Evolutionary conservation across 768 basidiomycete species (phyloP).

Genomic region (Hemileccinum rubropunctum): DNA sequence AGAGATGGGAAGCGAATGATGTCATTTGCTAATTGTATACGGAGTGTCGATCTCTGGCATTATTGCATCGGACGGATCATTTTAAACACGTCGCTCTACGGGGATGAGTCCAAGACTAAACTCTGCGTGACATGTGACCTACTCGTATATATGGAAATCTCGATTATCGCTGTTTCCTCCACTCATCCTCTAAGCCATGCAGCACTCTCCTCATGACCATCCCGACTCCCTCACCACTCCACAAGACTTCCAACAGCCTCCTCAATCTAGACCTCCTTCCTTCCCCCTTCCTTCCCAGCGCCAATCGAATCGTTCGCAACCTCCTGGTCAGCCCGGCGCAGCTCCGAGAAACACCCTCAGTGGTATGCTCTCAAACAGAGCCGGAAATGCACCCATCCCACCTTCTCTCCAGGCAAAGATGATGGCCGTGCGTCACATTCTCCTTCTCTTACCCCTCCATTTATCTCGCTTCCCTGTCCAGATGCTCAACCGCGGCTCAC

Average conservation of each 20-base stretch:
- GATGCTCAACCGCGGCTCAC: conserved; percentile 45
- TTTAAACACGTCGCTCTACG: neutral
- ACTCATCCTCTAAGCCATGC: conserved; percentile 21
- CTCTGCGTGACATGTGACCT: conserved; percentile 20
- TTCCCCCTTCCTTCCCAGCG: conserved; percentile 3
- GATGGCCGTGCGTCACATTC: conserved; percentile 64
- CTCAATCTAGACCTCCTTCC: neutral
- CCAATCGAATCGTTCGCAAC: conserved; percentile 16
- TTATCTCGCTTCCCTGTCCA: conserved; percentile 25
- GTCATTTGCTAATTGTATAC: conserved; percentile 4
- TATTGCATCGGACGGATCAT: conserved; percentile 4
- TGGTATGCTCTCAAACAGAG: conserved; percentile 44
- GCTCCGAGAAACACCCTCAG: conserved; percentile 30
- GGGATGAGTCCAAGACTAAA: neutral
- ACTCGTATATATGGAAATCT: conserved; percentile 34
- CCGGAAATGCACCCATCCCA: conserved; percentile 69
- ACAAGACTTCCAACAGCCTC: neutral
- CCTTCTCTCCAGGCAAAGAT: conserved; percentile 91
- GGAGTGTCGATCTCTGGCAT: neutral
- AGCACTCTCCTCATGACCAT: conserved; percentile 17
- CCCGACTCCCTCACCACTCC: conserved; percentile 2
- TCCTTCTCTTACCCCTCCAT: neutral
- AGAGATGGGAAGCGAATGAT: neutral
- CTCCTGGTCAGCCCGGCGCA: conserved; percentile 7
- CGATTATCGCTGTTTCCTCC: conserved; percentile 30